These are phyloP conservation scores for Coemansia sp. DNA, from an alignment of 192 early-diverging fungal genomes.

Conservation along the genomic window DNA sequence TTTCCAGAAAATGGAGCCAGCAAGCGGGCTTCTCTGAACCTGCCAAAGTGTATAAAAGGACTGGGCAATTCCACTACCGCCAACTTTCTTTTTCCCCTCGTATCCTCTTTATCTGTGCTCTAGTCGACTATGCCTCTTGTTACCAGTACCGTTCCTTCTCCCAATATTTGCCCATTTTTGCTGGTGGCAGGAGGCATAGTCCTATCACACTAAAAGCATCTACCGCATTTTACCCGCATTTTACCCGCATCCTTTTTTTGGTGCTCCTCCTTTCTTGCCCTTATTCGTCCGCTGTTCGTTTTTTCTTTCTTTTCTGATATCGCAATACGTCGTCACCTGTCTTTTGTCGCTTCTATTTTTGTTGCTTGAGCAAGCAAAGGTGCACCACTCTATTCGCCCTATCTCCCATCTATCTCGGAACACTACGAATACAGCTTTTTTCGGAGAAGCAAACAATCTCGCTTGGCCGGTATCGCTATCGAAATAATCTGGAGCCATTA, in stretches of 20 bases:
- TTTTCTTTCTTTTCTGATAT: neutral
- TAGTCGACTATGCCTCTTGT: neutral
- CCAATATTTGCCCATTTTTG: neutral
- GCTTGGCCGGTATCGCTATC: neutral
- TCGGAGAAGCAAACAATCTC: neutral
- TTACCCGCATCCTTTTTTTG: conserved; percentile 1
- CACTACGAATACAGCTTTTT: neutral
- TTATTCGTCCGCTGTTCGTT: neutral
- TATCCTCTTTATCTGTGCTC: neutral
- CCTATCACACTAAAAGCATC: neutral
- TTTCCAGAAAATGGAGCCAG: neutral
- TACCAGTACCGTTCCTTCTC: neutral
- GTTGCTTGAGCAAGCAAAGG: neutral
- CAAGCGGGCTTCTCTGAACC: neutral
- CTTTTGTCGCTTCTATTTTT: neutral
- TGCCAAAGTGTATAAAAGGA: neutral
- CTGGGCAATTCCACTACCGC: neutral
- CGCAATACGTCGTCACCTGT: neutral
- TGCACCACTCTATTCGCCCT: neutral
- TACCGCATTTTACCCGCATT: neutral
- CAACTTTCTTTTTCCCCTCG: neutral
- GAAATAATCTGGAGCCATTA: neutral
- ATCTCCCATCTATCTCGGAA: neutral
- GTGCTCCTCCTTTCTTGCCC: neutral
- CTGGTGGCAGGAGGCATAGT: neutral